Conservation (phyloP, 2,329 filamentous ascomycete genomes). For the Exophiala phaeomuriformis region DNA sequence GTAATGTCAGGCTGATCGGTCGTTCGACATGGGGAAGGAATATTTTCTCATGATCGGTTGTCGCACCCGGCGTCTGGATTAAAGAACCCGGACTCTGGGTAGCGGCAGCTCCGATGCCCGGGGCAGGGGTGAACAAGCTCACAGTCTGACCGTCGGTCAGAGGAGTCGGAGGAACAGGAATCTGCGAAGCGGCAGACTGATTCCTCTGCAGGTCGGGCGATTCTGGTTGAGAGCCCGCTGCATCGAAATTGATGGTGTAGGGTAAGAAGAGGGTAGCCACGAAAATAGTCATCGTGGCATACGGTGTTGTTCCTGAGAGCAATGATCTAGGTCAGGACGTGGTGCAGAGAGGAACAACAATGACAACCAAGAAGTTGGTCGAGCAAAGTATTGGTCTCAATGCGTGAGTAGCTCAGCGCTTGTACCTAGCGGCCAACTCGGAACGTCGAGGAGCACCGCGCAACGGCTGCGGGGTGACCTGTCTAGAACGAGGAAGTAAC, state of each 20-base stretch:
- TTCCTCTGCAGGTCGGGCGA: neutral
- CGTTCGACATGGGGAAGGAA: slow-evolving; percentile 29
- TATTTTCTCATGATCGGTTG: slow-evolving; percentile 38
- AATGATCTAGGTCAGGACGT: neutral
- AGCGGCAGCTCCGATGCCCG: neutral
- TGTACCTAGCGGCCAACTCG: too few relatives aligned
- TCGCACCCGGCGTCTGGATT: slow-evolving; percentile 36
- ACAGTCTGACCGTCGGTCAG: slow-evolving; percentile 4
- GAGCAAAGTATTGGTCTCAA: too few relatives aligned
- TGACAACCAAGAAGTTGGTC: too few relatives aligned
- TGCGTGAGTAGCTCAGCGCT: too few relatives aligned
- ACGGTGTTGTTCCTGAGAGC: neutral
- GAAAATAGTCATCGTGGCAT: slow-evolving; percentile 49
- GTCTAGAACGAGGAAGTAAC: too few relatives aligned
- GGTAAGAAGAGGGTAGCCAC: slow-evolving; percentile 69
- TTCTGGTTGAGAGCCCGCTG: slow-evolving; percentile 30
- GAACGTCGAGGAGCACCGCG: too few relatives aligned
- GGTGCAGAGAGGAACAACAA: too few relatives aligned
- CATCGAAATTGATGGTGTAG: slow-evolving; percentile 81
- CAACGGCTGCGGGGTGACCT: too few relatives aligned
- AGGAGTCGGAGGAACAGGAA: neutral
- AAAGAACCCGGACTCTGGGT: slow-evolving; percentile 13
- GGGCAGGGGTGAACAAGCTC: slow-evolving; percentile 18
- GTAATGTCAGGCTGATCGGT: slow-evolving; percentile 17
- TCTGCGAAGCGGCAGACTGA: neutral